These are phyloP conservation scores for Bromus sterilis DNA, from an alignment of 176 grass and related monocot genomes.

Conservation along the genomic window DNA sequence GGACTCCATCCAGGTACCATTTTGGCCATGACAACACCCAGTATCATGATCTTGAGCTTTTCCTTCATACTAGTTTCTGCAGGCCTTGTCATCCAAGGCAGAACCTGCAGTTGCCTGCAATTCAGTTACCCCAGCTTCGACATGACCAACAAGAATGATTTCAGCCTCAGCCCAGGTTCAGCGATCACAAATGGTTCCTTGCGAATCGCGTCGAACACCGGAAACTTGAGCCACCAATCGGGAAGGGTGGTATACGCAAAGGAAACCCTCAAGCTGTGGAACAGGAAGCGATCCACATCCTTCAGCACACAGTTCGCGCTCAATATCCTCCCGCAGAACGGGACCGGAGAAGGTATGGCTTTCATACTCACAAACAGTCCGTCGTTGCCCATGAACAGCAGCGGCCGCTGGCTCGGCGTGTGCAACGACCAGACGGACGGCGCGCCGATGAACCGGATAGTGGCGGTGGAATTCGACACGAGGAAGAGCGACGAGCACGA, in stretches of 20 bases:
- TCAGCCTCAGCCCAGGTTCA: neutral
- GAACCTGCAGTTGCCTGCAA: neutral
- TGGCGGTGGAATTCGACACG: neutral
- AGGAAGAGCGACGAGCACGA: neutral
- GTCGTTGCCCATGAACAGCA: neutral
- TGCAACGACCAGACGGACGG: neutral
- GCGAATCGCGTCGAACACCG: neutral
- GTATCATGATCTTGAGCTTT: neutral
- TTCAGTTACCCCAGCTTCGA: neutral
- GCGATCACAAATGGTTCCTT: neutral
- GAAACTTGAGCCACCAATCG: neutral
- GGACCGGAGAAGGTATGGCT: neutral
- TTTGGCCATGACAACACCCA: neutral
- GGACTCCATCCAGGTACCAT: neutral
- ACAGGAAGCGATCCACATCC: neutral
- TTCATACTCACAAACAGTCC: neutral
- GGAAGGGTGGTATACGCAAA: neutral
- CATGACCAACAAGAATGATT: neutral
- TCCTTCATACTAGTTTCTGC: neutral
- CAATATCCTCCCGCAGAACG: neutral
- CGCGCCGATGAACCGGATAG: neutral
- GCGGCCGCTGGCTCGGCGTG: neutral
- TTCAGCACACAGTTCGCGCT: neutral
- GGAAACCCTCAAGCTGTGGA: constrained; percentile 1
- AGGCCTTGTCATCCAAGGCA: neutral